Conservation (phyloP, 495 filamentous ascomycete genomes). For the Hypoxylon lienhwacheense region DNA sequence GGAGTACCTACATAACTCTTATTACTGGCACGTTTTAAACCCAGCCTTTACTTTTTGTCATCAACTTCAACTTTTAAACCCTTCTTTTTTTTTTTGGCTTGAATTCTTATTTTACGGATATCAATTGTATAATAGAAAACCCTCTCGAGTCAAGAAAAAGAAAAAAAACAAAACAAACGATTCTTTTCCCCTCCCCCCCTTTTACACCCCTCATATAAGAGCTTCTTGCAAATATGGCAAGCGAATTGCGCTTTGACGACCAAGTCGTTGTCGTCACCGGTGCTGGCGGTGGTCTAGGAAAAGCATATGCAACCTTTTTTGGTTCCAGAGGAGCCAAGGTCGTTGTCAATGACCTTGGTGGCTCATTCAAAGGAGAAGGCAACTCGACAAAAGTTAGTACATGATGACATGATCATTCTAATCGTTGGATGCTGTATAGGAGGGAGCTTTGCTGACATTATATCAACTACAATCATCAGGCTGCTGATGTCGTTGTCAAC, state of each 20-base stretch:
- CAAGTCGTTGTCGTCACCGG: slow-evolving; percentile 97
- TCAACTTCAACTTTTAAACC: slow-evolving; percentile 14
- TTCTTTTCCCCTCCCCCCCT: slow-evolving; percentile 2
- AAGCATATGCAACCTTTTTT: slow-evolving; percentile 91
- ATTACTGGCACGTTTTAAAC: too few relatives aligned
- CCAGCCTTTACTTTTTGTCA: too few relatives aligned
- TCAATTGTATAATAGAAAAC: slow-evolving; percentile 16
- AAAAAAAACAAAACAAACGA: too few relatives aligned
- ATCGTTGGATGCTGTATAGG: not conserved
- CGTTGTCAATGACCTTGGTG: slow-evolving; percentile 96
- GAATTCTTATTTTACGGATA: slow-evolving; percentile 1
- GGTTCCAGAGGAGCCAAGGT: slow-evolving; percentile 90
- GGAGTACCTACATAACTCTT: too few relatives aligned
- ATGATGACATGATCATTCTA: not conserved
- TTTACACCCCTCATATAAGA: slow-evolving; percentile 29
- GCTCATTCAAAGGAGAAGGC: slow-evolving; percentile 92
- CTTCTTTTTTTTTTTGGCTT: slow-evolving; percentile 12
- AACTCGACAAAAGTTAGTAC: slow-evolving; percentile 73
- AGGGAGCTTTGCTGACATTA: slow-evolving; percentile 24
- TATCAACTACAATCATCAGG: slow-evolving; percentile 50
- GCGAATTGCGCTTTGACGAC: slow-evolving; percentile 84
- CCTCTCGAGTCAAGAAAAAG: not conserved
- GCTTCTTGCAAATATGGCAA: slow-evolving; percentile 59
- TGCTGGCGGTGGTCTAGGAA: slow-evolving; percentile 91
- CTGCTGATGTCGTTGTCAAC: slow-evolving; percentile 92